A percentile compares a stretch with the other conserved stretches of the same genome.
These are phyloP conservation scores for Ochetophila trinervis DNA, from an alignment of 306 rosid species.

Conservation along the genomic window DNA sequence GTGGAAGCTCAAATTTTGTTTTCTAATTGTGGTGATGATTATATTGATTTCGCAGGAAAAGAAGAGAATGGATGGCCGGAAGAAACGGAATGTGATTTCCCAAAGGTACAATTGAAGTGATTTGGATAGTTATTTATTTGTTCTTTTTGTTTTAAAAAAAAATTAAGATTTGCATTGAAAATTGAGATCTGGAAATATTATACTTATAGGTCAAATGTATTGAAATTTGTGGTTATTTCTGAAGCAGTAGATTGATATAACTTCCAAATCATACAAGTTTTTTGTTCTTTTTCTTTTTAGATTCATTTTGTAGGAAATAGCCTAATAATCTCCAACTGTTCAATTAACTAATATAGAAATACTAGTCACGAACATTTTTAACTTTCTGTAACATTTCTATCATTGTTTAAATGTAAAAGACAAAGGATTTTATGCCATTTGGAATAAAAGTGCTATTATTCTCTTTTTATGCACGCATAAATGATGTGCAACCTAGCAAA, in stretches of 20 bases:
- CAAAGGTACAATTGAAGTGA: conserved; percentile 20
- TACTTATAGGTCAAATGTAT: too few relatives aligned
- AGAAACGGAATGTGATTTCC: conserved; percentile 14
- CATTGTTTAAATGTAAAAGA: too few relatives aligned
- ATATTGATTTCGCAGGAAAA: conserved; percentile 19
- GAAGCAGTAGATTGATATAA: too few relatives aligned
- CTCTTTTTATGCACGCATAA: neutral
- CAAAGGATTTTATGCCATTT: too few relatives aligned
- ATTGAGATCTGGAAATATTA: too few relatives aligned
- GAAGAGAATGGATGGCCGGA: conserved; percentile 5
- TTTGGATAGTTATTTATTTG: neutral
- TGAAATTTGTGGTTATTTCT: too few relatives aligned
- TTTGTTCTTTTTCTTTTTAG: neutral
- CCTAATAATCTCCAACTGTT: neutral
- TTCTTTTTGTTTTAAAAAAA: neutral
- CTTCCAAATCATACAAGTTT: neutral
- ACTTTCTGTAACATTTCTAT: too few relatives aligned
- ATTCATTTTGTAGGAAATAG: neutral
- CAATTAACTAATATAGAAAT: neutral
- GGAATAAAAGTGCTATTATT: too few relatives aligned
- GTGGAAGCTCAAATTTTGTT: neutral
- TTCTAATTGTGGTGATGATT: conserved; percentile 6
- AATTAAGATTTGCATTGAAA: neutral
- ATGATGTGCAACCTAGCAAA: neutral
- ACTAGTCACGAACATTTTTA: too few relatives aligned